Base-by-base conservation (phyloP, 768 basidiomycete species). In the Lentinus brumalis region DNA sequence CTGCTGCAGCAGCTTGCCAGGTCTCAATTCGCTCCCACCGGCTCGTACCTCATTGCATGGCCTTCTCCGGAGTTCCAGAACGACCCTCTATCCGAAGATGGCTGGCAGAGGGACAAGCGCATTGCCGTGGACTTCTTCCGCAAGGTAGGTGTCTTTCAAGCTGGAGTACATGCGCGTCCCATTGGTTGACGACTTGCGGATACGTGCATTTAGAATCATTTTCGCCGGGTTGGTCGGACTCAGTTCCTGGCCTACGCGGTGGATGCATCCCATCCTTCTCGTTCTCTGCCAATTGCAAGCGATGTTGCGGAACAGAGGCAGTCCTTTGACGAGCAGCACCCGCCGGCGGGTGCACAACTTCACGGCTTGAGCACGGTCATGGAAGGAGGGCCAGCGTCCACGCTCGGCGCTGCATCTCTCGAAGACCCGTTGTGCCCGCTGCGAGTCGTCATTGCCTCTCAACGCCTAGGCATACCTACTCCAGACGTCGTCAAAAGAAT, bases 161-260 rank as follows among this genome's bases (percentile, higher is more conserved):
- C 18, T 18, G n/a, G 1, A 16, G 11, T 9, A 3, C 56, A 30
- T 31, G 11, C 35, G 3, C 11, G 35, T 11, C 7, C 35, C 6
- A 35, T 7, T 6, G 35, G 3, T 14, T 40, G 5, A 40, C 30
- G 7, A 6, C 14, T 15, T 45, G 9, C 46, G 39, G 15, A 31
- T 59, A 26, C 42, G 5, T 9, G n/a, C 8, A 26, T 38, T 2
- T 39, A 69, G 68, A 65, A 67, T 32, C 44, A 56, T 14, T 69
- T 66, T 52, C 60, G 68, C 2, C 57, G 68, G 7, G 56, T 69
- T 6, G 68, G 66, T 18, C 61, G 60, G 2, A 67, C 68, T 6
- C 40, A 54, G 6, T 66, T 65, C 32, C 46, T 69, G 10, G 61
- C 60, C 7, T 67, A 57, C 30, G 30, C 66, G 0, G 47, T 54